Base-by-base conservation (phyloP, 1,284 basidiomycete species). In the Cryptococcus sp. region DNA sequence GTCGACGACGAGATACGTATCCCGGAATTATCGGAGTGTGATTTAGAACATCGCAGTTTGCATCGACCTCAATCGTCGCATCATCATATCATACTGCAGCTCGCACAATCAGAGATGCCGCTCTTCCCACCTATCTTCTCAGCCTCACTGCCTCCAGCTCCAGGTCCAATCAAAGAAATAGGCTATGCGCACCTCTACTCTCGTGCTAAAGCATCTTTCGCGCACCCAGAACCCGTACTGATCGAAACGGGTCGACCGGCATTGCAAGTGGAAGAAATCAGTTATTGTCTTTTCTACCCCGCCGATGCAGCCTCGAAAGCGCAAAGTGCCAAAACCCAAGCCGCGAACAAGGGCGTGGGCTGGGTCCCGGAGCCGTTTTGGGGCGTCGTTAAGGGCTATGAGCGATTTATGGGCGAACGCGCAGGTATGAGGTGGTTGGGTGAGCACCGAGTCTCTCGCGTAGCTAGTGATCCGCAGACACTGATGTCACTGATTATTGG, bases 211-310 rank as follows among this genome's bases (percentile, higher is more conserved):
- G 26, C 44, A 10, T 61, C 63, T 3, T 67, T 62, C 55, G 23
- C 50, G 0, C 54, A 51, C 37, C 55, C 61, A 17, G 57, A 57
- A 4, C 67, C 67, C 13, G 57, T 25, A 1, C 50, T 57, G 50
- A 52, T 25, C 0, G 34, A 44, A 2, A 66, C 63, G 2, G 60
- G 55, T 15, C n/a, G 57, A 26, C 67, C 72, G 6, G 70, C 66
- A 1, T 54, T 75, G 11, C 58, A 65, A 10, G 43, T 72, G 3
- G 40, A 58, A 17, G 54, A 68, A 54, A 62, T 71, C 15, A 63
- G 65, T 10, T 76, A 71, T 59, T 61, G 66, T 1, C 54, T 76
- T 6, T 76, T 69, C 49, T 76, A 76, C 49, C 74, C 74, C 17
- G 62, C 63, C 26, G 45, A 53, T 16, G 39, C 39, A 46, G n/a